Evolutionary conservation across 306 rosid genomes (phyloP).

Genomic region (Fragaria iinumae): DNA sequence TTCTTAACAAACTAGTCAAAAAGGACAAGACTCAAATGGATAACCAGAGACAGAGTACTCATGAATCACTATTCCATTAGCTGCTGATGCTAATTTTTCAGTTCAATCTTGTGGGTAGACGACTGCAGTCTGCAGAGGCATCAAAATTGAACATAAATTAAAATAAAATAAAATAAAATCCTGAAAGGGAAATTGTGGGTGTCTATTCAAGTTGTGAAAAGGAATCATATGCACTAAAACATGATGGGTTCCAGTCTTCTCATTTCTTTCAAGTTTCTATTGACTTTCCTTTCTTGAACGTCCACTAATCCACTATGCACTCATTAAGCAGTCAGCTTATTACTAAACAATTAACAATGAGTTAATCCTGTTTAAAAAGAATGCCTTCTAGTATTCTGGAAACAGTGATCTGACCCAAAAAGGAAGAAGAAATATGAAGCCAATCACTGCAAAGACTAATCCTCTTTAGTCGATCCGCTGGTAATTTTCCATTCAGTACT

Average conservation of each 20-base stretch:
- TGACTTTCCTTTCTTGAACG: conserved; percentile 10
- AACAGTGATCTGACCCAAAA: background rate
- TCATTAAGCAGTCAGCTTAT: background rate
- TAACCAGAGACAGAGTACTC: background rate
- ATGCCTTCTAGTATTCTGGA: background rate
- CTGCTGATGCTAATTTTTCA: background rate
- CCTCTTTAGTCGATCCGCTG: background rate
- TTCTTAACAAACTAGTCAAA: background rate
- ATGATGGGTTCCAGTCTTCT: conserved; percentile 2
- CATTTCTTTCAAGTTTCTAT: conserved; percentile 20
- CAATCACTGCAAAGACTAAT: background rate
- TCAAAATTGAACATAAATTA: background rate
- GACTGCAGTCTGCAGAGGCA: background rate
- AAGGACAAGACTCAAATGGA: background rate
- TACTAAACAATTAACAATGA: background rate
- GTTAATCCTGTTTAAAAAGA: background rate
- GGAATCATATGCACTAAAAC: background rate
- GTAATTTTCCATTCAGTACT: background rate
- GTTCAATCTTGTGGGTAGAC: background rate
- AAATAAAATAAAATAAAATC: background rate
- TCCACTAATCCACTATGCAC: background rate
- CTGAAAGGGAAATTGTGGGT: background rate
- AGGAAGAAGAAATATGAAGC: background rate
- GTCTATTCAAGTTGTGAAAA: background rate
- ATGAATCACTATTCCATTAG: background rate